These are phyloP conservation scores for Tuber melanosporum DNA, from an alignment of 495 filamentous ascomycete genomes.

Conservation along the genomic window DNA sequence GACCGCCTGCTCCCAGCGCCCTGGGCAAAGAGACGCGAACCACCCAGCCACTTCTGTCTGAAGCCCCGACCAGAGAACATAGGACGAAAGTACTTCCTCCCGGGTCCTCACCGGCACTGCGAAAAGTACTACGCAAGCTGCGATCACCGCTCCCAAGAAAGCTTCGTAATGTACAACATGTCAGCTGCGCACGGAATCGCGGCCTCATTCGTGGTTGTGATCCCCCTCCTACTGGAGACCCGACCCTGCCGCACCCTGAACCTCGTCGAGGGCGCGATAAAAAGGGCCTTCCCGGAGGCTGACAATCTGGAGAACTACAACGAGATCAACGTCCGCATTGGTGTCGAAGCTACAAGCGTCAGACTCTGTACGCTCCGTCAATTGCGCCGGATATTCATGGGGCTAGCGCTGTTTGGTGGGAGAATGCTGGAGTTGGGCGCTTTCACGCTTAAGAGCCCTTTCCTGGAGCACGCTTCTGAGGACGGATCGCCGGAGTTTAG, in stretches of 20 bases:
- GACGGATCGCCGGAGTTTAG: neutral
- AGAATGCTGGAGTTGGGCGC: neutral
- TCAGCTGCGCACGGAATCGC: neutral
- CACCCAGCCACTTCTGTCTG: neutral
- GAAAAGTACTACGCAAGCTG: neutral
- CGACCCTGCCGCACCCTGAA: neutral
- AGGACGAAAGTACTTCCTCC: neutral
- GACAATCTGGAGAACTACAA: neutral
- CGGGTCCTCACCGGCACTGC: neutral
- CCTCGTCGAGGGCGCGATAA: neutral
- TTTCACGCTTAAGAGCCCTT: neutral
- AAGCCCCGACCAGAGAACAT: neutral
- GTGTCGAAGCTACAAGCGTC: neutral
- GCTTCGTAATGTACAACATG: conserved; percentile 1
- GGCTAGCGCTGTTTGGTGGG: neutral
- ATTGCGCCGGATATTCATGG: neutral
- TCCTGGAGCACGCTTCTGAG: neutral
- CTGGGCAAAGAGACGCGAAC: neutral
- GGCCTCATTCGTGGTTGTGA: neutral
- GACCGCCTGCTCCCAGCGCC: neutral
- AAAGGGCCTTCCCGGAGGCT: neutral
- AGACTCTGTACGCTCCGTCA: neutral
- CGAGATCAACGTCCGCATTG: neutral
- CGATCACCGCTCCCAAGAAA: neutral
- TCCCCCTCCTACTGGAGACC: neutral